A percentile compares a stretch with the other conserved stretches of the same genome.
phyloP scores from a whole-genome alignment of 192 early-diverging fungal genomes.

The Coemansia sp. region DNA sequence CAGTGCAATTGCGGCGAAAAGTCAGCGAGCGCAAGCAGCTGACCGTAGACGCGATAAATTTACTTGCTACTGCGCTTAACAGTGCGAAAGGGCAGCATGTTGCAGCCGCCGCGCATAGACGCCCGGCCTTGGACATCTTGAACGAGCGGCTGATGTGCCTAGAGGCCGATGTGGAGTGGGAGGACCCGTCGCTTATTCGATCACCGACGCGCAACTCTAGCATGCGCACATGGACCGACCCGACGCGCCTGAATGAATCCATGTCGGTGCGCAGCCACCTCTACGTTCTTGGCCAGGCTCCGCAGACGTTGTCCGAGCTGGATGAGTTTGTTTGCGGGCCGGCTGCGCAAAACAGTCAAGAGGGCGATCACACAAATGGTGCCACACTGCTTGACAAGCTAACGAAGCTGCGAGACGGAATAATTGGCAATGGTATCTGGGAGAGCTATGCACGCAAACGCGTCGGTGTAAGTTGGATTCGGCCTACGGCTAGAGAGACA shows the following conservation, averaged over 20 bases:
- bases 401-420: constrained; percentile 31
- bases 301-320: constrained; percentile 24
- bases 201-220: constrained; percentile 30
- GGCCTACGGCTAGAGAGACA: neutral
- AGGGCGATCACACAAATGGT: neutral
- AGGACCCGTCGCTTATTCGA: constrained; percentile 50
- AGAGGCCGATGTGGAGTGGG: constrained; percentile 55
- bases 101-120: neutral
- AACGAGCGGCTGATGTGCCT: constrained; percentile 47
- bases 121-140: constrained; percentile 23
- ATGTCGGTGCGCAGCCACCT: constrained; percentile 49
- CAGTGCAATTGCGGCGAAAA: constrained; percentile 22
- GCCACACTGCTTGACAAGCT: constrained; percentile 38
- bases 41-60: constrained; percentile 5
- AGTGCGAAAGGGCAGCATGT: neutral
- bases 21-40: constrained; percentile 31
- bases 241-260: constrained; percentile 47
- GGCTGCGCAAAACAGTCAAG: neutral
- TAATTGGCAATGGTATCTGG: constrained; percentile 52
- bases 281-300: constrained; percentile 26
- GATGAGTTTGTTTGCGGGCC: constrained; percentile 31
- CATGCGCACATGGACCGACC: constrained; percentile 38
- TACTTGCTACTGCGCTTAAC: constrained; percentile 13
- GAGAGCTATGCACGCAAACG: constrained; percentile 54
- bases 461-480: constrained; percentile 50